Base-by-base conservation (phyloP, 176 grass and related monocot species). In the Cenchrus fungigraminus region DNA sequence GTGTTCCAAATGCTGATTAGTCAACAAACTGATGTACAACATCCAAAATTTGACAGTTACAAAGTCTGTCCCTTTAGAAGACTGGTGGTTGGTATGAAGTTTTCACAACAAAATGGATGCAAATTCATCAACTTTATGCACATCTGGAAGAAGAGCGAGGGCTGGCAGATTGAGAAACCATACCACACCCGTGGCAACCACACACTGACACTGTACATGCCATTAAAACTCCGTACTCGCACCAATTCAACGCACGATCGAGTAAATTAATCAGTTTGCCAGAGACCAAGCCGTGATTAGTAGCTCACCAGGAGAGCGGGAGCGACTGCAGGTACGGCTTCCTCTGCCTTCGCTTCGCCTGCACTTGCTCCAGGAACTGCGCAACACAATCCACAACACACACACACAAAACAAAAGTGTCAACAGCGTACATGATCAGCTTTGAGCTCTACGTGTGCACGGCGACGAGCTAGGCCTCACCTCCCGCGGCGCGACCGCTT, bases 401-500 rank as follows among this genome's bases (percentile, higher is more conserved):
- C 45, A 55, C 6, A 44, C 31, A 32, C 31, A 12, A 12, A 17
- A 6, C 11, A n/a, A 14, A n/a, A 14, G 9, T 6, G 22, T 68
- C 6, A 40, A 1, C 32, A 42, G 12, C 73, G 10, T 43, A 56
- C 37, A 40, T 40, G 37, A 40, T 58, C 74, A 52, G 29, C 72
- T 51, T 69, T 2, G 65, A 71, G 2, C 4, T 5, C 8, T 31
- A 46, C 42, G 52, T 77, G 19, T 10, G 83, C 25, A 9, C 55
- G 32, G 16, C 9, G 13, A 45, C 13, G 6, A 19, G 31, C 31
- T 32, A 32, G 46, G 62, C 13, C 77, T 83, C 73, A 87, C 83
- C 87, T 88, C 65, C 66, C 65, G 17, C 83, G 83, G 69, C 94
- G 86, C 1, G 54, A 80, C 64, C 92, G 84, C 73, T 97, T 97